Base-by-base conservation (phyloP, 2,329 filamentous ascomycete genomes). In the Paecilomyces formosus region DNA sequence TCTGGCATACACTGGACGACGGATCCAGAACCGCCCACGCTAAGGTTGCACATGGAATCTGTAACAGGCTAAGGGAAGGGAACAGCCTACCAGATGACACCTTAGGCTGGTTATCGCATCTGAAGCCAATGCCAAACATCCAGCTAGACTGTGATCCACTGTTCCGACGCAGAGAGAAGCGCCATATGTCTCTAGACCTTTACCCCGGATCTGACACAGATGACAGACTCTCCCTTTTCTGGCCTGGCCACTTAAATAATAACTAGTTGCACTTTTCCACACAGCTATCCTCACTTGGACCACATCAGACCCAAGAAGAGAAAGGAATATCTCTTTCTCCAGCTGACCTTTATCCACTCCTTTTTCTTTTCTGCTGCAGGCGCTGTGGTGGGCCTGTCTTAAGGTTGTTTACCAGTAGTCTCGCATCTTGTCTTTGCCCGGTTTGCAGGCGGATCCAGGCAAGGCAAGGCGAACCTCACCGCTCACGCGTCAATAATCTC, bases 401-500 rank as follows among this genome's bases (percentile, higher is more conserved):
- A 45, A 45, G 39, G 39, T 45, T 18, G 39, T 45, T 9, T 21
- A 26, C 24, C 24, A 26, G 24, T 45, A 21, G n/a, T 45, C n/a
- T 45, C n/a, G 35, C 35, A 45, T 45, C 35, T 45, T 45, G 35
- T 45, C 39, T 45, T 45, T 45, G 39, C 50, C 50, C 26, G 31
- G 35, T 52, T 56, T 31, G 52, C 60, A 51, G 57, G 45, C 50
- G 31, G 55, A 56, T 15, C 55, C 22, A 50, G 35, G 28, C 53
- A 22, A 51, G 35, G 28, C 53, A 54, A 26, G 55, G 50, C 55
- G 55, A 53, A 30, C 30, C 39, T 51, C 33, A 58, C 21, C 53
- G 53, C 53, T 30, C 31, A 55, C 52, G 31, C 39, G 28, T 28
- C 21, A 59, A 60, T 58, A 59, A 60, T 58, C 53, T 55, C 58